Conservation (phyloP, 257 asterid species). For the Solanum etuberosum region DNA sequence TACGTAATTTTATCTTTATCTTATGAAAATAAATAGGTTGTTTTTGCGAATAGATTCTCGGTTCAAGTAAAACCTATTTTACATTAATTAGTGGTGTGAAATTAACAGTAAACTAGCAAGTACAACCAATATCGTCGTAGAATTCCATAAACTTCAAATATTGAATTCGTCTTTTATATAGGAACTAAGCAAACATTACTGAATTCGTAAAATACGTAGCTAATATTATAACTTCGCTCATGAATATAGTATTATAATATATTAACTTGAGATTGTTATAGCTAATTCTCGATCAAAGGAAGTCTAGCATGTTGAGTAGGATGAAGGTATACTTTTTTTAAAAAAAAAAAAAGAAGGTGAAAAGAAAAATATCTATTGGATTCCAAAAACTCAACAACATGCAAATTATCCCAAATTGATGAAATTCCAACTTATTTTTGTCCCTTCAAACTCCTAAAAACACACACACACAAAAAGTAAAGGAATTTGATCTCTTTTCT, state of each 20-base stretch:
- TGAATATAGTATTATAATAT: neutral
- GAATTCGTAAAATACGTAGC: neutral
- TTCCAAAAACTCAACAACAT: neutral
- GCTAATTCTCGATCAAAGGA: rapidly evolving
- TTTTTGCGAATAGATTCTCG: rapidly evolving
- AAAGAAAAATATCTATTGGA: neutral
- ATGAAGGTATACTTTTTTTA: neutral
- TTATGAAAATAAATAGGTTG: neutral
- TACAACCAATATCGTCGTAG: rapidly evolving
- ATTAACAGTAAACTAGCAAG: neutral
- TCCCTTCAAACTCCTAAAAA: neutral
- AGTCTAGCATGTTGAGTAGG: neutral
- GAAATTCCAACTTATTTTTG: neutral
- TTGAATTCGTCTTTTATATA: neutral
- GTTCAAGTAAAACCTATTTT: neutral
- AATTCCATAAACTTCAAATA: neutral
- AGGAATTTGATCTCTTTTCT: neutral
- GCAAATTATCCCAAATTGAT: neutral
- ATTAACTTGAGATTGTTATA: neutral
- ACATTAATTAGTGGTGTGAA: neutral
- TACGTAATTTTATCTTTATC: rapidly evolving
- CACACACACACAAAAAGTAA: neutral
- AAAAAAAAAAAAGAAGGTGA: neutral
- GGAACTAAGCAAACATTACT: neutral
- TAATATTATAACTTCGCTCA: neutral